Base-by-base conservation (phyloP, 345 rosid species). In the Laguncularia racemosa region DNA sequence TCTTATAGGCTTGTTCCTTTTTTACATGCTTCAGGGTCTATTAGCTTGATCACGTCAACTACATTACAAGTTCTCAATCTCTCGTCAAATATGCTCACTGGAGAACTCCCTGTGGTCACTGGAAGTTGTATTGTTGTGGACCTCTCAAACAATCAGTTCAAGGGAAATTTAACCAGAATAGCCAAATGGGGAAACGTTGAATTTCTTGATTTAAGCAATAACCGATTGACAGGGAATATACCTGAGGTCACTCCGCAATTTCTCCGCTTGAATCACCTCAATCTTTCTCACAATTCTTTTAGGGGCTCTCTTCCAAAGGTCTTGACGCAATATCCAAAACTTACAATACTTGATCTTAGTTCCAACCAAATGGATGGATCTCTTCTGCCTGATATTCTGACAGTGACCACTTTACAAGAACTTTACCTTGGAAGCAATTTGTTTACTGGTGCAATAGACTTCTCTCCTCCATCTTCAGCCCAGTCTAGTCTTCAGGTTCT, bases 201-300 rank as follows among this genome's bases (percentile, higher is more conserved):
- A 52, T 84, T 80, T 55, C 85, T 93, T 61, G 99, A 93, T 83
- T 88, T 93, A 66, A 93, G 99, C 77, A 79, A 46, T 64, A 93
- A 93, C 67, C 84, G 14, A 58, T 73, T 93, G 73, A 71, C 72
- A 13, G 99, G 99, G 55, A 20, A 77, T 14, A 77, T 89, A 51
- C 97, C 99, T 16, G 96, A 89, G 60, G 75, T 66, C 50, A 72
- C 86, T 28, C 82, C 89, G 1, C 96, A 86, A 71, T 85, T 89
- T 68, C 66, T 93, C 67, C 95, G 99, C 48, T 73, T 91, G 62
- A 87, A 89, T 76, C 70, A 86, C 76, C 96, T 93, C 58, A 93
- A 93, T 57, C 77, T 93, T 49, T 86, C 99, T 16, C 84, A 71
- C 60, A 93, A 93, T 69, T 81, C 88, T 63, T 81, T 93, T 62